A percentile compares a stretch with the other conserved stretches of the same genome.
These are phyloP conservation scores for Gleditsia sinensis DNA, from an alignment of 306 rosid species.

Conservation along the genomic window DNA sequence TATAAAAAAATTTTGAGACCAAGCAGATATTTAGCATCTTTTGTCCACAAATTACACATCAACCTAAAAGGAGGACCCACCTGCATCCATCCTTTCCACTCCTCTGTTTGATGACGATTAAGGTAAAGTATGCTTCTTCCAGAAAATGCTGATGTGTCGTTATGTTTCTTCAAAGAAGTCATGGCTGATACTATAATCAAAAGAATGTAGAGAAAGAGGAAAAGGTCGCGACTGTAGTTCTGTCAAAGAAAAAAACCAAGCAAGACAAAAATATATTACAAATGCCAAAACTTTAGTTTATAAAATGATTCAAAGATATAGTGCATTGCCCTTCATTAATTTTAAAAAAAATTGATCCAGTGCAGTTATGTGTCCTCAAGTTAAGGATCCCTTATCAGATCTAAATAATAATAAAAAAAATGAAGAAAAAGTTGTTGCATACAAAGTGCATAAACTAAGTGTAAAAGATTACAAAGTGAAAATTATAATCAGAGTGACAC, in stretches of 20 bases:
- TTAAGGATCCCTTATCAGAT: conserved; percentile 30
- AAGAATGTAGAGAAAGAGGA: conserved; percentile 85
- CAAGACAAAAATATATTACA: conserved; percentile 17
- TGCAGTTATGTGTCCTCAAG: conserved; percentile 20
- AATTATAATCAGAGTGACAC: conserved; percentile 8
- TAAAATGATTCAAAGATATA: conserved; percentile 21
- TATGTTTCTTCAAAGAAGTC: conserved; percentile 95
- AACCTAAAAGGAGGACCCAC: conserved; percentile 53
- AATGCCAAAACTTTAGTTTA: conserved; percentile 6
- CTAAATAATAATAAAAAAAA: conserved; percentile 5
- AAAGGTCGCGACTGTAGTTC: conserved; percentile 93
- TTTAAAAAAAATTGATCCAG: not conserved
- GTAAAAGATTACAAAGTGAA: conserved; percentile 16
- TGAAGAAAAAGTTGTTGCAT: conserved; percentile 21
- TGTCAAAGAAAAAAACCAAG: conserved; percentile 45
- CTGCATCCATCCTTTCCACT: conserved; percentile 99
- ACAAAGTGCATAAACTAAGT: not conserved
- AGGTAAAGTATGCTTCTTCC: conserved; percentile 86
- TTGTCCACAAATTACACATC: not conserved
- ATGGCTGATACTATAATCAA: conserved; percentile 87
- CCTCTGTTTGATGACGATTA: conserved; percentile 98
- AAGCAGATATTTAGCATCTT: not conserved
- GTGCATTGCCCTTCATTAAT: conserved; percentile 1
- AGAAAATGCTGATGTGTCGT: conserved; percentile 75
- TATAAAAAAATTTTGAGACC: not conserved